A percentile compares a stretch with the other conserved stretches of the same genome.
Evolutionary conservation across 345 rosid genomes (phyloP).

Genomic region (Gossypium stocksii): DNA sequence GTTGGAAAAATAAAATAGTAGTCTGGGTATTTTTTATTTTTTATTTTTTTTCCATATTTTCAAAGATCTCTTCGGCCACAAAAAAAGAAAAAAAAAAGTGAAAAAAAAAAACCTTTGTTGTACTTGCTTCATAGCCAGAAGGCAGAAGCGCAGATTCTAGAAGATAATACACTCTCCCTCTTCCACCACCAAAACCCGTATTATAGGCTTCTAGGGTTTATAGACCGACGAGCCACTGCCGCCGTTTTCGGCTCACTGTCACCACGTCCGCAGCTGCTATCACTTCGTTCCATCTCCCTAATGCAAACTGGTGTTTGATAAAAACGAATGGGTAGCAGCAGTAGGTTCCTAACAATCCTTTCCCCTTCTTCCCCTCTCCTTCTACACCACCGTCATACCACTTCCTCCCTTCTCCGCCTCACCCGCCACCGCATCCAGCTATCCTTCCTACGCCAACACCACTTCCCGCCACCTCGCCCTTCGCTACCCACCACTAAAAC

Average conservation of each 20-base stretch:
- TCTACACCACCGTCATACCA: constrained; percentile 22
- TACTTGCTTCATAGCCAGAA: neutral
- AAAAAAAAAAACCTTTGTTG: neutral
- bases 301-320: neutral
- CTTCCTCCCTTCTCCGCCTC: constrained; percentile 25
- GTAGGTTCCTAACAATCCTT: constrained; percentile 59
- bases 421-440: constrained; percentile 22
- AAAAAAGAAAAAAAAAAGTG: no score
- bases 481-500: constrained; percentile 15
- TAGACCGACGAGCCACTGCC: neutral
- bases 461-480: constrained; percentile 10
- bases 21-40: no score
- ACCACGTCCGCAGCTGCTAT: neutral
- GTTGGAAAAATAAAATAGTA: no score
- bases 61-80: no score
- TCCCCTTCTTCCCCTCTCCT: constrained; percentile 42
- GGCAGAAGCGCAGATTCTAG: neutral
- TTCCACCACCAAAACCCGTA: neutral
- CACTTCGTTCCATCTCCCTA: neutral
- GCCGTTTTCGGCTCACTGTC: neutral
- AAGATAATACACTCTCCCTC: neutral
- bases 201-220: neutral
- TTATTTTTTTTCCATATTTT: no score
- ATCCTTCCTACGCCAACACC: constrained; percentile 11
- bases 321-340: constrained; percentile 43